Conservation (phyloP, 768 basidiomycete genomes). For the Clathrus columnatus region DNA sequence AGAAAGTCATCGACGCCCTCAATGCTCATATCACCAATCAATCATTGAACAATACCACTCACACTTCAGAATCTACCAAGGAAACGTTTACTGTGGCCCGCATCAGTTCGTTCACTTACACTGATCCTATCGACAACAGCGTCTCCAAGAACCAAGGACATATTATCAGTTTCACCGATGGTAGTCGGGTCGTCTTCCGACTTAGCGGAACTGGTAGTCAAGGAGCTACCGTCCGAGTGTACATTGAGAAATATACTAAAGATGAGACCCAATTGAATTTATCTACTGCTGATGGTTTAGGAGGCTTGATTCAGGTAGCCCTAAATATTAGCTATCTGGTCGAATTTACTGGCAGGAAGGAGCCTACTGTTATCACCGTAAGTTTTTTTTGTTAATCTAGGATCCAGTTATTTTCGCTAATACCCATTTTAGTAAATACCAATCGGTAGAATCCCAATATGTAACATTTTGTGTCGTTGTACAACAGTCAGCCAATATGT, state of each 20-base stretch:
- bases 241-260: constrained; percentile 83
- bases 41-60: constrained; percentile 58
- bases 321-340: constrained; percentile 76
- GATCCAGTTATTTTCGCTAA: not conserved
- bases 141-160: constrained; percentile 95
- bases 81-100: constrained; percentile 69
- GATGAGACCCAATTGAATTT: constrained; percentile 35
- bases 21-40: constrained; percentile 58
- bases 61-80: constrained; percentile 57
- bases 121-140: constrained; percentile 93
- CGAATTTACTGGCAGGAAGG: constrained; percentile 74
- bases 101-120: constrained; percentile 89
- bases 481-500: no score
- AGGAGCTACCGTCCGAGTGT: constrained; percentile 94
- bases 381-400: constrained; percentile 27
- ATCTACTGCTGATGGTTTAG: constrained; percentile 77
- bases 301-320: constrained; percentile 94
- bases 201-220: constrained; percentile 93
- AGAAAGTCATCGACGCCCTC: constrained; percentile 72
- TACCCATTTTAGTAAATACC: not conserved
- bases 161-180: constrained; percentile 85
- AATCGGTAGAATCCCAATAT: no score
- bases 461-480: no score
- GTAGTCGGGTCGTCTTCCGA: constrained; percentile 90
- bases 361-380: constrained; percentile 96